Evolutionary conservation across 2,329 filamentous ascomycete genomes (phyloP), one percentile per base, ranked within the genome.

Genomic region (Hansfordia pulvinata): DNA sequence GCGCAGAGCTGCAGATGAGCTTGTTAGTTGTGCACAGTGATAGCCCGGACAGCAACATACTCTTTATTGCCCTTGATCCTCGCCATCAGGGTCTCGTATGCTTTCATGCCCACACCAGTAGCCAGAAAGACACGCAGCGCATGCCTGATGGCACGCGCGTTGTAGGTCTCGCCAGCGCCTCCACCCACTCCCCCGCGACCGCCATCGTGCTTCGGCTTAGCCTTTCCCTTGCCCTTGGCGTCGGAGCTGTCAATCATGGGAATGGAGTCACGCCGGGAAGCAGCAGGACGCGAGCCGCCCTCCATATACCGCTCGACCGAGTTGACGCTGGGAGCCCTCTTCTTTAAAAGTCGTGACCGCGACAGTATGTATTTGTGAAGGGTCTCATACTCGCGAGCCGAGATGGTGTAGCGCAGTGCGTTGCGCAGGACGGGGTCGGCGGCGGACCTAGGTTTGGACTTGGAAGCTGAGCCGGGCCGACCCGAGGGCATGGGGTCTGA

Each of bases 361-460:
- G 81, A 84, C 26, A 90, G 64, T 28, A 93, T 67, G 46, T 86
- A 85, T 44, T 78, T 76, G 52, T 93, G 84, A 11, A 94, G 68
- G 2, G 77, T 60, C 38, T 82, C 76, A 53, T 94, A 94, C 51
- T 94, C 86, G 50, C 77, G 74, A 21, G 83, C 75, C 6, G 74
- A 78, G 46, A 86, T 84, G 31, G 81, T 90, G 54, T 93, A 86
- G 38, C 85, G 77, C 32, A 94, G 64, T 22, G 83, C 76, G 51
- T 90, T 92, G 52, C 82, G 81, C 30, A 92, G 64, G 35, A 92
- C 65, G 5, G 81, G 78, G 38, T 88, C 79, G 32, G 53, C 49
- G 19, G 52, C 41, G 4, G 50, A 41, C 29, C 31, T 40, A 7
- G 41, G 32, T 19, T 37, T 40, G 2, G 40, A 19, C 14, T 37